A percentile compares a stretch with the other conserved stretches of the same genome.
phyloP scores from a whole-genome alignment of 2,329 filamentous ascomycete genomes.

The Paracamarosporium sp. region DNA sequence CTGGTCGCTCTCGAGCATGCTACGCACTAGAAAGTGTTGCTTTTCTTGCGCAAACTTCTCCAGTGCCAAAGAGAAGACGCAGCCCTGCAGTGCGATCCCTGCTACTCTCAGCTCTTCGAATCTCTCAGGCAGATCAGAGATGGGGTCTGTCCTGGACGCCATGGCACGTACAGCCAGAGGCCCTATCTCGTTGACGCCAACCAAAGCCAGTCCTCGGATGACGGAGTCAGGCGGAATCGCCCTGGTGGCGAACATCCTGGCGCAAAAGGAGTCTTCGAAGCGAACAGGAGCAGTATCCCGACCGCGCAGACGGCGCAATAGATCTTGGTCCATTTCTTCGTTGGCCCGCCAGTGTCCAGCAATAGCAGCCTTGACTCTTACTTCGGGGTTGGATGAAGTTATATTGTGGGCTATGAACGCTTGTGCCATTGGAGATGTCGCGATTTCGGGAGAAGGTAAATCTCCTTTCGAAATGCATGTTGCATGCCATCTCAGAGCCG shows the following conservation, averaged over 20 bases:
- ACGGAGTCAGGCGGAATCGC: constrained; percentile 77
- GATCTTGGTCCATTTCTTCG: constrained; percentile 33
- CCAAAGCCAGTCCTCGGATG: constrained; percentile 71
- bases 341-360: constrained; percentile 12
- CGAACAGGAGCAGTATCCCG: constrained; percentile 54
- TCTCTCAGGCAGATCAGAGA: constrained; percentile 63
- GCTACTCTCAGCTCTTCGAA: constrained; percentile 67
- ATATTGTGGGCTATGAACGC: constrained; percentile 36
- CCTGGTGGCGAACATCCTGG: constrained; percentile 80
- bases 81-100: constrained; percentile 68
- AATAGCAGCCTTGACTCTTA: constrained; percentile 9
- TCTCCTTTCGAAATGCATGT: constrained; percentile 47
- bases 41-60: constrained; percentile 66
- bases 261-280: constrained; percentile 70
- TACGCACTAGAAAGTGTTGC: constrained; percentile 60
- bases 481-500: constrained; percentile 49
- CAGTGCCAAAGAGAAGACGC: constrained; percentile 71
- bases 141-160: constrained; percentile 67
- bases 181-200: constrained; percentile 76
- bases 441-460: constrained; percentile 42
- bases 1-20: constrained; percentile 65
- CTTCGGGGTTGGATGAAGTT: constrained; percentile 9
- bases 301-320: constrained; percentile 45
- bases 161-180: constrained; percentile 80
- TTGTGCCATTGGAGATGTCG: constrained; percentile 34